Conservation (phyloP, 495 filamentous ascomycete genomes). For the Talaromyces thailandensis region DNA sequence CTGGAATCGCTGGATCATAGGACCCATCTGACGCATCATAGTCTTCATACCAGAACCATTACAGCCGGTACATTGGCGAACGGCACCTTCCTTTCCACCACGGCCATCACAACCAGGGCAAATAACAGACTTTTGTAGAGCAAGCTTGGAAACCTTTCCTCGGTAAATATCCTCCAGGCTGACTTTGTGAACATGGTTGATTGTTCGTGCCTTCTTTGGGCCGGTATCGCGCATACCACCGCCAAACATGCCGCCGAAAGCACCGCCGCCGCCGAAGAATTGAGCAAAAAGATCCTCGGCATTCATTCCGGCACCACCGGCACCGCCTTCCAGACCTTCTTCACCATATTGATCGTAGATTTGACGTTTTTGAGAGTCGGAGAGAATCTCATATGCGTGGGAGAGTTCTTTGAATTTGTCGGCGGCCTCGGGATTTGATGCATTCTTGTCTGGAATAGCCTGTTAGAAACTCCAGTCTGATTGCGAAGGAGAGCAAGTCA, state of each 20-base stretch:
- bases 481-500: neutral
- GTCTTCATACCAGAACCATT: constrained; percentile 97
- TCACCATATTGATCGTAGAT: constrained; percentile 97
- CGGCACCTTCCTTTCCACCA: constrained; percentile 94
- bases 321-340: constrained; percentile 85
- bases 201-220: constrained; percentile 89
- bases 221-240: constrained; percentile 75
- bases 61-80: constrained; percentile 83
- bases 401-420: constrained; percentile 98
- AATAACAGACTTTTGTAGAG: constrained; percentile 94
- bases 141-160: constrained; percentile 95
- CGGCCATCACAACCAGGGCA: constrained; percentile 92
- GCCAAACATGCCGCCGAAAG: constrained; percentile 77
- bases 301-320: constrained; percentile 77
- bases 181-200: constrained; percentile 97
- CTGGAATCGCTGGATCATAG: constrained; percentile 99
- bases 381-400: constrained; percentile 88
- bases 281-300: constrained; percentile 96
- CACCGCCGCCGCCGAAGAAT: constrained; percentile 88
- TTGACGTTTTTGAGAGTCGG: constrained; percentile 80
- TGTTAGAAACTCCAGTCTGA: neutral
- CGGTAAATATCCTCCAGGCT: constrained; percentile 96
- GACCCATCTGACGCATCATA: constrained; percentile 99
- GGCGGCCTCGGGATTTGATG: constrained; percentile 82
- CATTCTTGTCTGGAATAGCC: constrained; percentile 73